Percentiles rank a stretch among this genome's conserved stretches.
phyloP scores from a whole-genome alignment of 164 flowering plant species.

The Nymphaea colorata region DNA sequence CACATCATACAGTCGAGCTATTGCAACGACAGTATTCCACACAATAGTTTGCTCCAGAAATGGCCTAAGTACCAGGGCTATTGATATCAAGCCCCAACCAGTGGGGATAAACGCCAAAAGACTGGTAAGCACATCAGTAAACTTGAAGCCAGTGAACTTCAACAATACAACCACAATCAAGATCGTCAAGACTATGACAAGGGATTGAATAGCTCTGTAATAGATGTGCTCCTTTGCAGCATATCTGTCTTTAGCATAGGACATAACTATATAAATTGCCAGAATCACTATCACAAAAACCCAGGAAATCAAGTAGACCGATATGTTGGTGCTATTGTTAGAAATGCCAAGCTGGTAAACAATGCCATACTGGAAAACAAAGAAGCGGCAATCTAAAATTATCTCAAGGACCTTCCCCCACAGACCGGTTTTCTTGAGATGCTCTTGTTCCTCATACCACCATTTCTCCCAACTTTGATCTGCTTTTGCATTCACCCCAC shows the following conservation, averaged over 20 bases:
- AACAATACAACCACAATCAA: constrained; percentile 47
- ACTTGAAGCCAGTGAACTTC: constrained; percentile 36
- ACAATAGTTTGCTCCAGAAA: constrained; percentile 58
- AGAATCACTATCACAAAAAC: constrained; percentile 46
- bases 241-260: constrained; percentile 63
- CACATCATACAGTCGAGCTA: constrained; percentile 81
- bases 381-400: constrained; percentile 76
- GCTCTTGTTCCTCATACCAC: constrained; percentile 96
- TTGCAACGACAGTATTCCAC: constrained; percentile 76
- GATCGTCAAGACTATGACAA: constrained; percentile 31
- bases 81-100: constrained; percentile 81
- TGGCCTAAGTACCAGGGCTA: constrained; percentile 74
- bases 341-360: constrained; percentile 69
- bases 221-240: constrained; percentile 67
- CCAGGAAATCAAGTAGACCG: constrained; percentile 83
- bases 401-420: constrained; percentile 93
- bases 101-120: constrained; percentile 82
- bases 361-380: constrained; percentile 91
- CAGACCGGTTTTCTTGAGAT: constrained; percentile 74
- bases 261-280: constrained; percentile 37
- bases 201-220: constrained; percentile 62
- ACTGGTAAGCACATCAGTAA: constrained; percentile 53
- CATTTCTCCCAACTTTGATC: constrained; percentile 96
- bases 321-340: constrained; percentile 37
- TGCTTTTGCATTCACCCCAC: constrained; percentile 55